Evolutionary conservation across 1,139 yeast genomes (phyloP).

Genomic region (Geotrichum klebahnii): DNA sequence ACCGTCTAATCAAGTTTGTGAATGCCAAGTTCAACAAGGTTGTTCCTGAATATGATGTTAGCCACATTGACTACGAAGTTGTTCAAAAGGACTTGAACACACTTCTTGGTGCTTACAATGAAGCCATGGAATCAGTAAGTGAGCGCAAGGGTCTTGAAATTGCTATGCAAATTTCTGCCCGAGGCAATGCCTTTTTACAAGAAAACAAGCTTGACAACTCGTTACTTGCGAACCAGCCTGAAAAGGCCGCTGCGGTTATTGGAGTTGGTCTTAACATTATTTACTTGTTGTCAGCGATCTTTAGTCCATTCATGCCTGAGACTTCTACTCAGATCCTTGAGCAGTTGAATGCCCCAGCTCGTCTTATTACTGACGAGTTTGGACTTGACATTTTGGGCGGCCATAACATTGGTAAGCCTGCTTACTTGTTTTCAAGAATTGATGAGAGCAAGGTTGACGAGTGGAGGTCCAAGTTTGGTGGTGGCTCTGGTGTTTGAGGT

Average conservation of each 20-base stretch:
- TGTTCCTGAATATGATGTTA: slow-evolving; percentile 54
- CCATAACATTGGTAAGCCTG: slow-evolving; percentile 87
- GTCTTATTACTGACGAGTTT: slow-evolving; percentile 73
- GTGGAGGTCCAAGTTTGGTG: slow-evolving; percentile 87
- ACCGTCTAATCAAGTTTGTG: slow-evolving; percentile 85
- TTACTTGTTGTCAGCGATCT: slow-evolving; percentile 72
- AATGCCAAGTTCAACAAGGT: slow-evolving; percentile 90
- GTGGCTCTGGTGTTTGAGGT: slow-evolving; percentile 25
- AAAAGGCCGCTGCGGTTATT: slow-evolving; percentile 84
- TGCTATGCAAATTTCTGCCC: slow-evolving; percentile 85
- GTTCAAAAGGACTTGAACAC: slow-evolving; percentile 58
- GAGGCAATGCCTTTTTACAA: slow-evolving; percentile 93
- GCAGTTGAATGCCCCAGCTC: slow-evolving; percentile 77
- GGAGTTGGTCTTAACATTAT: slow-evolving; percentile 87
- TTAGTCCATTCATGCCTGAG: slow-evolving; percentile 88
- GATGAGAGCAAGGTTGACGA: slow-evolving; percentile 83
- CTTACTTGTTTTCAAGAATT: slow-evolving; percentile 84
- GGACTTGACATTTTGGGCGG: slow-evolving; percentile 66
- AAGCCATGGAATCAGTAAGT: slow-evolving; percentile 65
- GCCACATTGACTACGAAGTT: slow-evolving; percentile 44
- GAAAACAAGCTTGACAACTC: slow-evolving; percentile 92
- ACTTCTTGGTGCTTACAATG: slow-evolving; percentile 57
- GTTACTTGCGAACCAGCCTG: slow-evolving; percentile 70
- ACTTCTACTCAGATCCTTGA: slow-evolving; percentile 64
- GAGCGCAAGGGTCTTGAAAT: slow-evolving; percentile 84